Base-by-base conservation (phyloP, 1,284 basidiomycete genomes). In the Trichosporon sp. region DNA sequence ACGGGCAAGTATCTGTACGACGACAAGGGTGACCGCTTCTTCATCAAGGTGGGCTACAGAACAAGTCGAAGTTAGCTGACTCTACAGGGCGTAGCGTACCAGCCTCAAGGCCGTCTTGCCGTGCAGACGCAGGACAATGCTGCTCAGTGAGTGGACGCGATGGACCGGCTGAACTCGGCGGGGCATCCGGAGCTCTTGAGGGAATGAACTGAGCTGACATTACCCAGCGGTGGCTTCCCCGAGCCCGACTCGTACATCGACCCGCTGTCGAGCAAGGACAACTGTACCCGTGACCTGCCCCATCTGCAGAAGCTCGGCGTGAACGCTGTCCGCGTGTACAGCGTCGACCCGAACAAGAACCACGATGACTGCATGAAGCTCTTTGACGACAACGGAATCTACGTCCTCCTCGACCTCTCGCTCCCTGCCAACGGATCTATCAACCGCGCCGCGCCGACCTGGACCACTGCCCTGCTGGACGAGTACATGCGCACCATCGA, bases 401-500 rank as follows among this genome's bases (percentile, higher is more conserved):
- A 95, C 78, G 86, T 90, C 60, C 88, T 95, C 88, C 86, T 95
- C 68, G 93, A 95, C 77, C 83, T 95, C 57, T 85, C 90, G 1
- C 82, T 93, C 10, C 92, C 92, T 16, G 80, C 89, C 36, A 94
- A 92, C 73, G 92, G 92, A 44, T 92, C 89, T 33, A 92, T 95
- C 66, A 86, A 93, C 80, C 87, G 92, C 31, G 75, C 81, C 27
- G 76, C 82, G 25, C 92, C 93, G 0, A 78, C 87, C 0, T 96
- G 93, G 93, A 85, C 89, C 1, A 90, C 90, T 8, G 89, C 88
- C 75, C 81, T 95, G n/a, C 82, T 92, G 37, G 83, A 92, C 77
- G 83, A 88, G 65, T 95, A 95, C 80, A 85, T 89, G 65, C 77
- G 77, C 32, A 94, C 91, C 32, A 89, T 95, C 71, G 83, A 92